phyloP scores from a whole-genome alignment of 1,139 yeast genomes.

The Pichia sp. region DNA sequence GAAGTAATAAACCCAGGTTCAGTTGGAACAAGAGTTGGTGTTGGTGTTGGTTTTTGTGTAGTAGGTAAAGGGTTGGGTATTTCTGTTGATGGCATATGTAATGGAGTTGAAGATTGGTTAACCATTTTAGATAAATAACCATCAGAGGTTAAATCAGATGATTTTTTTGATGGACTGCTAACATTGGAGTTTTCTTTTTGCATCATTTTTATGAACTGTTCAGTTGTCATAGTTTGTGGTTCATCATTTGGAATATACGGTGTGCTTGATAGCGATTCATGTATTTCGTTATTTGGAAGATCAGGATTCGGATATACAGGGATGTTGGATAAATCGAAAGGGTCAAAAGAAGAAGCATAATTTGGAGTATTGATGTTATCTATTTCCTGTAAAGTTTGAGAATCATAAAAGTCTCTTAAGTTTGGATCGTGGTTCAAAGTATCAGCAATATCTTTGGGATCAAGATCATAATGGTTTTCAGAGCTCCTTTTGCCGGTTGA shows the following conservation, averaged over 20 bases:
- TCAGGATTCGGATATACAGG: constrained; percentile 6
- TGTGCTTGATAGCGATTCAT: neutral
- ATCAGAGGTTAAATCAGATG: constrained; percentile 2
- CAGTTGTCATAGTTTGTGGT: constrained; percentile 22
- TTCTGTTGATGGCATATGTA: neutral
- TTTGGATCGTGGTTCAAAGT: constrained; percentile 26
- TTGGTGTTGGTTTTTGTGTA: neutral
- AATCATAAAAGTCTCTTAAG: constrained; percentile 24
- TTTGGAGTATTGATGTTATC: neutral
- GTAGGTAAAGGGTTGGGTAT: neutral
- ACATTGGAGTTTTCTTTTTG: neutral
- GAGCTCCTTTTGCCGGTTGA: neutral
- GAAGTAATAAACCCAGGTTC: neutral
- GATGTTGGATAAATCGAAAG: constrained; percentile 21
- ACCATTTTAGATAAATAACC: constrained; percentile 3
- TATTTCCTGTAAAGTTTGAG: constrained; percentile 1
- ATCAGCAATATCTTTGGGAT: constrained; percentile 15
- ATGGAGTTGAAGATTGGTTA: neutral
- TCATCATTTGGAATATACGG: neutral
- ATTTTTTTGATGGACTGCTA: neutral
- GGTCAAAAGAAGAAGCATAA: constrained; percentile 8
- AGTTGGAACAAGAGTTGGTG: neutral
- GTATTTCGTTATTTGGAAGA: neutral
- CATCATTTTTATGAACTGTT: constrained; percentile 18
- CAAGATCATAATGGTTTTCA: constrained; percentile 1